Evolutionary conservation across 768 basidiomycete species (phyloP).

Genomic region (Leccinum pellstonianum): DNA sequence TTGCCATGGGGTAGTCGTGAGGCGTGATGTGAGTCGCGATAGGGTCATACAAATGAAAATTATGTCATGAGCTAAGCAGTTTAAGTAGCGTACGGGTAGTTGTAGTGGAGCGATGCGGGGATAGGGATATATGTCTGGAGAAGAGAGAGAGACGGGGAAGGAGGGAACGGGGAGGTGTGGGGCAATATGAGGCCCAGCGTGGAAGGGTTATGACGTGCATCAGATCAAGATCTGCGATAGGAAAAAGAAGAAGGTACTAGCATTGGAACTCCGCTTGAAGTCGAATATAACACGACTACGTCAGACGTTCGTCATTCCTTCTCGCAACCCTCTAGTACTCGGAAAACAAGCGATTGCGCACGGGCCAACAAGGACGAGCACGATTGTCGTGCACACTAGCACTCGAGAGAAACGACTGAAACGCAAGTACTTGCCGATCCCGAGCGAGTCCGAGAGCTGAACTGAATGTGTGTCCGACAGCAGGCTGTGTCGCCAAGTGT

Average conservation of each 20-base stretch:
- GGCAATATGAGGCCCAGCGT: conserved; percentile 18
- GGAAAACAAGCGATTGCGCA: conserved; percentile 29
- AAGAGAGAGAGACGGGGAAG: not conserved
- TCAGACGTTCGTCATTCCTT: conserved; percentile 43
- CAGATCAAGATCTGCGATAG: conserved; percentile 37
- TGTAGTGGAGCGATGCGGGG: not conserved
- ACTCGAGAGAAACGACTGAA: conserved; percentile 8
- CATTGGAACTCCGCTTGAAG: conserved; percentile 43
- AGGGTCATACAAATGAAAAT: conserved; percentile 6
- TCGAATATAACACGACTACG: conserved; percentile 44
- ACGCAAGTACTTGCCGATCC: conserved; percentile 26
- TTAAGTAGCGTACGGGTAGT: not conserved
- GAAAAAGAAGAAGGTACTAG: conserved; percentile 14
- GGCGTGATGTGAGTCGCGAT: conserved; percentile 1
- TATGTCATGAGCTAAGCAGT: not conserved
- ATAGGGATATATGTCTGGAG: not conserved
- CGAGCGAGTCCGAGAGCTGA: conserved; percentile 18
- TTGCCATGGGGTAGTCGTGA: conserved; percentile 7
- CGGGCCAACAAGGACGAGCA: conserved; percentile 29
- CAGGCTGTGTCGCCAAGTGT: conserved; percentile 22
- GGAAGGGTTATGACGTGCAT: conserved; percentile 33
- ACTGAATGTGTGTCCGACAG: conserved; percentile 17
- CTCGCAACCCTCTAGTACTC: conserved; percentile 32
- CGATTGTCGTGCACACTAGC: not conserved
- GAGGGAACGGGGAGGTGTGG: conserved; percentile 10